Base-by-base conservation (phyloP, 805 yeast species). In the Brettanomyces anomalus region DNA sequence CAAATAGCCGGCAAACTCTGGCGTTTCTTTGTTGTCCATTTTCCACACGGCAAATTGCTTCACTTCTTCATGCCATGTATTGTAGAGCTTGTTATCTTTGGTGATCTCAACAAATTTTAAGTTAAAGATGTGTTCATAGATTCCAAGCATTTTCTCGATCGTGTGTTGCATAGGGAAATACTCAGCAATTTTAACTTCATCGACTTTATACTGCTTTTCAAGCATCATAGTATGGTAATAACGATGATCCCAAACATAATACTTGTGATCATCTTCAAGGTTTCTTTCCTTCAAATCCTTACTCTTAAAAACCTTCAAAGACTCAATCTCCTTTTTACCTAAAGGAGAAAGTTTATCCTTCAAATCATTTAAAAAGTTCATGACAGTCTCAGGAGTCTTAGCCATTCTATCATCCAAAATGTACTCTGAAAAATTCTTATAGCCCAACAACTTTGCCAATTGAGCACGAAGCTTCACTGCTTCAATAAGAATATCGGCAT, bases 381-480 rank as follows among this genome's bases (percentile, higher is more conserved):
- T 55, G 17, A 85, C 95, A 19, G 65, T 74, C 37, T 69, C 67
- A 35, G 81, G 76, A 21, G 66, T 70, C 55, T 85, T 82, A 35
- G 95, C 95, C 89, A 86, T 81, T 58, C 87, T 74, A 42, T 78
- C 81, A 48, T 85, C 90, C 49, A 86, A 68, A 30, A 79, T 74
- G 55, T 73, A 85, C 42, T 79, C 82, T 1, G 93, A 78, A 60
- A 74, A 86, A 43, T 75, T 76, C 7, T 71, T 60, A 61, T 81
- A 86, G 17, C 88, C 93, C 53, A 85, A 66, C 6, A 74, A 45
- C 36, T 71, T 55, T 2, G 94, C 87, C 43, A 81, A 62, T 51
- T 80, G 64, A 30, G 72, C 74, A 55, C 96, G 74, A 42, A 79
- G 53, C 49, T 70, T 64, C 41, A 86, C 72, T 6, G 89, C 79